Evolutionary conservation across 345 rosid genomes (phyloP).

Genomic region (Lepidium aucheri): DNA sequence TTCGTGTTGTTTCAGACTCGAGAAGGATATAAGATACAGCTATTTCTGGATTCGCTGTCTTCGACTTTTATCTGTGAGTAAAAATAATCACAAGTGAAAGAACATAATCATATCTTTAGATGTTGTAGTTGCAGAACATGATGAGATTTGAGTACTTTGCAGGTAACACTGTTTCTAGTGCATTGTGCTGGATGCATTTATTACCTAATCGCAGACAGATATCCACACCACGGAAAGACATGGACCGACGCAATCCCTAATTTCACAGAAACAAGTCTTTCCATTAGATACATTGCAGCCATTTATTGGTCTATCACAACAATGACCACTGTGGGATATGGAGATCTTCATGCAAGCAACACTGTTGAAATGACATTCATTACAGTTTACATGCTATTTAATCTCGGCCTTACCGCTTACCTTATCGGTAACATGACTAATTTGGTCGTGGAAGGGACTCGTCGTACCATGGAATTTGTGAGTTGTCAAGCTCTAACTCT

Average conservation of each 20-base stretch:
- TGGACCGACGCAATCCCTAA: conserved; percentile 75
- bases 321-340: conserved; percentile 96
- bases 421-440: conserved; percentile 95
- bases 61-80: conserved; percentile 60
- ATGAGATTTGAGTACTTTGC: background rate
- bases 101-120: background rate
- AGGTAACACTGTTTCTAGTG: conserved; percentile 76
- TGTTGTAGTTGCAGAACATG: background rate
- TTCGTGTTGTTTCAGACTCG: conserved; percentile 43
- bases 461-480: conserved; percentile 96
- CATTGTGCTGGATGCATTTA: conserved; percentile 85
- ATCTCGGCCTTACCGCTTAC: conserved; percentile 86
- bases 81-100: background rate
- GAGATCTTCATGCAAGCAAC: conserved; percentile 90
- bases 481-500: conserved; percentile 10
- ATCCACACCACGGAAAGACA: conserved; percentile 66
- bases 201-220: conserved; percentile 75
- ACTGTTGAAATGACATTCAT: conserved; percentile 72
- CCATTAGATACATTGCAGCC: conserved; percentile 68
- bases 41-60: conserved; percentile 76
- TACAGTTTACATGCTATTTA: conserved; percentile 81
- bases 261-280: conserved; percentile 57
- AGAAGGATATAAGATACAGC: conserved; percentile 84
- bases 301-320: conserved; percentile 94
- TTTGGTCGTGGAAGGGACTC: conserved; percentile 89